Percentiles rank a stretch among this genome's conserved stretches.
phyloP scores from a whole-genome alignment of 441 rosid species.

The Gossypium gossypioides region DNA sequence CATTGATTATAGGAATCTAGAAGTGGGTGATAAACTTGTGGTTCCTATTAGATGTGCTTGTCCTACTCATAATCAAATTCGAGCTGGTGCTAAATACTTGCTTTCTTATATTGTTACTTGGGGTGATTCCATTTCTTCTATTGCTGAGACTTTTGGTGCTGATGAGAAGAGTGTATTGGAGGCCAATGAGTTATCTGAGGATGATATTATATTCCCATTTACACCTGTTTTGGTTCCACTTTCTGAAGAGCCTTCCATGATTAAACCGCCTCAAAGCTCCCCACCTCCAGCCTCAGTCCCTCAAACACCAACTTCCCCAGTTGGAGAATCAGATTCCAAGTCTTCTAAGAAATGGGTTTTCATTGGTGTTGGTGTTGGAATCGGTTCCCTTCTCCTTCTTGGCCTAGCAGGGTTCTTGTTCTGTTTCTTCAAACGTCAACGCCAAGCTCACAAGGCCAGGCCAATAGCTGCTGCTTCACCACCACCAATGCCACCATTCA shows the following conservation, averaged over 20 bases:
- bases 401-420: constrained; percentile 25
- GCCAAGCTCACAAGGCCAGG: constrained; percentile 17
- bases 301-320: constrained; percentile 13
- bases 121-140: constrained; percentile 33
- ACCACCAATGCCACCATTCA: constrained; percentile 18
- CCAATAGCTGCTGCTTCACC: constrained; percentile 6
- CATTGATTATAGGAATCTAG: constrained; percentile 19
- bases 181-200: constrained; percentile 38
- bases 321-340: constrained; percentile 21
- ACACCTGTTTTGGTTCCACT: constrained; percentile 66
- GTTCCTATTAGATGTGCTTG: constrained; percentile 82
- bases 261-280: constrained; percentile 15
- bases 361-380: constrained; percentile 52
- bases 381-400: constrained; percentile 29
- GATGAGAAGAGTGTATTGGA: constrained; percentile 26
- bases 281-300: constrained; percentile 35
- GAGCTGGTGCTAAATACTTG: constrained; percentile 42
- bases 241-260: constrained; percentile 31
- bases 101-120: constrained; percentile 39
- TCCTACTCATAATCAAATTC: constrained; percentile 48
- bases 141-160: constrained; percentile 41
- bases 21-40: constrained; percentile 19
- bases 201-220: constrained; percentile 36
- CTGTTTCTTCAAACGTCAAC: constrained; percentile 21
- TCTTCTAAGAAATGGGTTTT: constrained; percentile 43